A percentile compares a stretch with the other conserved stretches of the same genome.
Conservation (phyloP, 139 green algal genomes). For the Gonium pectorale region DNA sequence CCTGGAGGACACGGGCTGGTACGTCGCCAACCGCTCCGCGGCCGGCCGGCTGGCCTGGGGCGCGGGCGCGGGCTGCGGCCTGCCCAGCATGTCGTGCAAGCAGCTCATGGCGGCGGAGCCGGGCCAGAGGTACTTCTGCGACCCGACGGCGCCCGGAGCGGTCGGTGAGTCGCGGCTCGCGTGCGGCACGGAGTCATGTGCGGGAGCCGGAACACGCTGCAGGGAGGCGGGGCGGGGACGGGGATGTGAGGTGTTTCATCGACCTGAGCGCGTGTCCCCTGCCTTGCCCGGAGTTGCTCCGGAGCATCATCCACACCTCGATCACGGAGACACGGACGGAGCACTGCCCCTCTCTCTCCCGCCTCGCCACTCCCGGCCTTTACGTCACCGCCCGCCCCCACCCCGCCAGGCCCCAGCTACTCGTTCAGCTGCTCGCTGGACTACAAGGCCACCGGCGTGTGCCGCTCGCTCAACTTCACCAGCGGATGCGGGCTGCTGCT, state of each 20-base stretch:
- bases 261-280: no score
- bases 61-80: conserved; percentile 45
- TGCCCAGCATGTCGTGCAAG: conserved; percentile 16
- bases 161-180: no score
- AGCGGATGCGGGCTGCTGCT: conserved; percentile 37
- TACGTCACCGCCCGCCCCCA: background rate
- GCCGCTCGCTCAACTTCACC: conserved; percentile 42
- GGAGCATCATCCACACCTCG: no score
- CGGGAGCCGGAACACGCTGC: no score
- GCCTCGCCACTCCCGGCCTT: no score
- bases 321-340: no score
- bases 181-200: no score
- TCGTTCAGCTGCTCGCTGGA: conserved; percentile 14
- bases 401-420: background rate
- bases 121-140: conserved; percentile 34
- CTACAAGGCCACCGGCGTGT: conserved; percentile 36
- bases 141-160: no score
- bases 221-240: no score
- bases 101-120: conserved; percentile 11
- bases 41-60: conserved; percentile 60
- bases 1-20: conserved; percentile 48
- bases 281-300: no score
- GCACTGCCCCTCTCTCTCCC: no score
- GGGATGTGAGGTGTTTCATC: no score
- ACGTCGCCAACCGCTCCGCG: conserved; percentile 27